Evolutionary conservation across 345 rosid genomes (phyloP), one percentile per base, ranked within the genome.

Genomic region (Eucalyptus cloeziana): DNA sequence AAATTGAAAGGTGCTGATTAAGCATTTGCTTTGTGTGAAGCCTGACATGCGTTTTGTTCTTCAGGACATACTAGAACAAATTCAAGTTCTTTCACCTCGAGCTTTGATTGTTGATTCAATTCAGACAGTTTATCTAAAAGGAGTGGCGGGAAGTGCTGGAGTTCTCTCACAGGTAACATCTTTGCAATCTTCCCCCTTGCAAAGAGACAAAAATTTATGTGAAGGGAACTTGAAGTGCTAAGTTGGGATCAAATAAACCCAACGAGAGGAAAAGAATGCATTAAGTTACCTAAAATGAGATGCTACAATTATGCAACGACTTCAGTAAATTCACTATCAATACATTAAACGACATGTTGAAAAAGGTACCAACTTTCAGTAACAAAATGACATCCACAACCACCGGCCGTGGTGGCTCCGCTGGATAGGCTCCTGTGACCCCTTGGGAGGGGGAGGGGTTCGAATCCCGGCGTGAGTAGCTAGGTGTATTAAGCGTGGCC

Each of bases 301-400:
- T 31, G 58, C 87, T 76, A 89, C 71, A 58, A 62, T 31, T 14
- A 51, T 19, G 54, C 50, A 9, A 85, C 37, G 25, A 52, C 87
- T 24, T 76, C 49, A 24, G 49, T 8, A 79, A 88, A 71, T 67
- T 19, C 90, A 87, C 24, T 86, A 54, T 51, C 85, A 21, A 79
- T 58, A 50, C 49, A 81, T 27, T 31, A 87, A 88, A 85, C 90
- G 60, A 80, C 50, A 87, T 54, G 24, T 58, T 17, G 86, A 58
- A 86, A 88, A 92, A 89, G 93, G 89, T 92, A 94, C 97, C 88
- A 86, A 97, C 99, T 95, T 97, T 97, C 95, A 97, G 89, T 89
- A 95, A 95, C 89, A 97, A 91, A 92, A 97, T 97, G 87, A 95
- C 98, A 93, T 97, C 99, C 87, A 96, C 99, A 87, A 95, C n/a